Evolutionary conservation across 768 basidiomycete genomes (phyloP), one percentile per base, ranked within the genome.

Genomic region (Russula vinacea): DNA sequence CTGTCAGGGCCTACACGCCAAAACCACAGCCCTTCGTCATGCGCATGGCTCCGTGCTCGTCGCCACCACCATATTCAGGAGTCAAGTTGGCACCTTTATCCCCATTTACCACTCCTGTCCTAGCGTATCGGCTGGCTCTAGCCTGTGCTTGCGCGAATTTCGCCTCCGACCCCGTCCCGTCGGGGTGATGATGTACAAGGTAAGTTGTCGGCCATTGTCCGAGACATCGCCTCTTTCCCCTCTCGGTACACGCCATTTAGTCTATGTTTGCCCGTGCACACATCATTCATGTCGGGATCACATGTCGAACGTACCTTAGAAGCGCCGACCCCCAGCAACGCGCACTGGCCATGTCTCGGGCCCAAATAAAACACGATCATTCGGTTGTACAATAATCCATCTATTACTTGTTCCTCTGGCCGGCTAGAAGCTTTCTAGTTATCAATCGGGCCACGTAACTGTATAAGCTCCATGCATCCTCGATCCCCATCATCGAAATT

Each of bases 241-340:
- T 53, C 22, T 22, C 2, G 59, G 59, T n/a, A 14, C 5, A 44
- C 14, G 37, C 26, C 53, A 22, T 5, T 56, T 53, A 58, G 35
- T 17, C 26, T 33, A 56, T 37, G n/a, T 19, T 14, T 17, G 50
- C 40, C 40, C 51, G 39, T 45, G 44, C 42, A 14, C 33, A 33
- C 47, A 26, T 37, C 42, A 33, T 58, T 11, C 19, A 42, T 22
- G 7, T 13, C 17, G 26, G 26, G 63, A 39, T 64, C 63, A 64
- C 63, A 64, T 64, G 56, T 32, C n/a, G 35, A 19, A 39, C 52
- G 45, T 49, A 40, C 37, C 14, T 32, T 13, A 16, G 0, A 39
- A 6, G 62, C 62, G 62, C 57, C 62, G n/a, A 32, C 0, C 35
- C 29, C 63, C 58, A 55, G 63, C 63, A 64, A 50, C 47, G 6